Percentiles rank a stretch among this genome's conserved stretches.
Evolutionary conservation across 2,329 filamentous ascomycete genomes (phyloP).

Genomic region (Ambrosiella beaveri): DNA sequence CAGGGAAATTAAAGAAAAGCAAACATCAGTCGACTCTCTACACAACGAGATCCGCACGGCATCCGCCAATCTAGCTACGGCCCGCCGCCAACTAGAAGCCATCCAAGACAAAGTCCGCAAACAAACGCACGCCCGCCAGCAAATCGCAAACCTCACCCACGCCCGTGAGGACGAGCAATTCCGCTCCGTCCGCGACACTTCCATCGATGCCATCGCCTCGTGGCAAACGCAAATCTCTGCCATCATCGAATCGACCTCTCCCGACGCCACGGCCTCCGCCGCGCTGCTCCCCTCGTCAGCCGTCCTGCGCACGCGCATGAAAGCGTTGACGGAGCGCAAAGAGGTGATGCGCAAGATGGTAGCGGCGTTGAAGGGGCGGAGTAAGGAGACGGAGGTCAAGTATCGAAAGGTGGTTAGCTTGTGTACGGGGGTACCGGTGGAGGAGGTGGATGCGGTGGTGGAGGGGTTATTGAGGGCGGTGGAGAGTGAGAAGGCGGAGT

Average conservation of each 20-base stretch:
- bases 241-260: constrained; percentile 27
- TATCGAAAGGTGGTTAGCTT: constrained; percentile 77
- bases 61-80: constrained; percentile 60
- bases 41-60: constrained; percentile 67
- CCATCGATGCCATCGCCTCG: constrained; percentile 27
- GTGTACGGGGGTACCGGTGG: constrained; percentile 65
- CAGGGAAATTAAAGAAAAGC: constrained; percentile 65
- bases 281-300: constrained; percentile 38
- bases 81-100: constrained; percentile 54
- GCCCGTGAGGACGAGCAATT: constrained; percentile 55
- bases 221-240: constrained; percentile 39
- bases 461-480: constrained; percentile 71
- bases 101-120: constrained; percentile 48
- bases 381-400: constrained; percentile 69
- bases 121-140: constrained; percentile 50
- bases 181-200: constrained; percentile 23
- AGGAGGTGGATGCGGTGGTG: constrained; percentile 62
- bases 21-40: constrained; percentile 64
- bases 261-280: constrained; percentile 22
- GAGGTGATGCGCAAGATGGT: constrained; percentile 49
- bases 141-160: constrained; percentile 59
- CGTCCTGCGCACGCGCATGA: constrained; percentile 48
- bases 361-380: constrained; percentile 55
- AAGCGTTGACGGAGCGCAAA: constrained; percentile 54
- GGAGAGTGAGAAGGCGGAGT: constrained; percentile 64